Base-by-base conservation (phyloP, 2,329 filamentous ascomycete species). In the Fusarium euwallaceae region DNA sequence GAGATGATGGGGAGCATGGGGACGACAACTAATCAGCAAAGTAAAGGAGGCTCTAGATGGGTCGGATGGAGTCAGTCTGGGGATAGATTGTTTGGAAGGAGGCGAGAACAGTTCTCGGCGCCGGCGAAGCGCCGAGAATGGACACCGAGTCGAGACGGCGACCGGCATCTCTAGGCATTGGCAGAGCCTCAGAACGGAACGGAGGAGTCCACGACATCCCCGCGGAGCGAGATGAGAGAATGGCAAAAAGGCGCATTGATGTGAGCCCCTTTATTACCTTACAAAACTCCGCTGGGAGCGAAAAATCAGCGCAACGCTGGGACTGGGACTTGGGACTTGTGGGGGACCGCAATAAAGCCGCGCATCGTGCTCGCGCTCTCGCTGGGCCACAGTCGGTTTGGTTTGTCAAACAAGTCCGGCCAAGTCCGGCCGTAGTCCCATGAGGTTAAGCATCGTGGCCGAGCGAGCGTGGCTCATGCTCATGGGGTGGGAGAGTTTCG, bases 81-180 rank as follows among this genome's bases (percentile, higher is more conserved):
- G 71, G 73, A 72, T 74, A 59, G 59, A 72, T 74, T 61, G 59
- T 70, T 69, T 66, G 62, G 65, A 62, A 53, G 48, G 51, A 22
- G 22, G 37, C 34, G 22, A 58, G 41, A 29, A 32, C 48, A 11
- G 10, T 29, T 55, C 60, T 79, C 78, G 78, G 78, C 75, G 78
- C 80, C 78, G 80, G 79, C 66, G 72, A 81, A 81, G 76, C 76
- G 77, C 78, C 80, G 80, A 82, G 67, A 66, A 74, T 67, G 68
- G 68, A 72, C 66, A 77, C 74, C 67, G 72, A 70, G 48, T 67
- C 58, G 58, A 75, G 66, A 73, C 64, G 73, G 72, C 41, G 39
- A 17, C 69, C 39, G 60, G 62, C 36, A 53, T 70, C 64, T 39
- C 63, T 66, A 68, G 62, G 36, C 48, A 74, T 62, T 61, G 66